Evolutionary conservation across 192 early-diverging fungal genomes (phyloP), one percentile per base, ranked within the genome.

Genomic region (Coemansia reversa): DNA sequence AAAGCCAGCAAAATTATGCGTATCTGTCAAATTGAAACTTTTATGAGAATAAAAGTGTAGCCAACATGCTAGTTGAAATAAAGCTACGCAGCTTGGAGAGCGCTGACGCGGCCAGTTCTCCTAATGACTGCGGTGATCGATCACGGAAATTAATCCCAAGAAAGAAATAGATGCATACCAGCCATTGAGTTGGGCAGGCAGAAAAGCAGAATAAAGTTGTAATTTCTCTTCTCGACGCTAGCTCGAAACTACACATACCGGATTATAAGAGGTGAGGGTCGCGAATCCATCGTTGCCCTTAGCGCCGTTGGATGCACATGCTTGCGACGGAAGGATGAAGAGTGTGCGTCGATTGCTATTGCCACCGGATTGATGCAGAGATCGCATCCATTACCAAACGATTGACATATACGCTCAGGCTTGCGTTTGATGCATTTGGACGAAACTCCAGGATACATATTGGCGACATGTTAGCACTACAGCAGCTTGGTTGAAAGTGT

Each of bases 181-280:
- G 39, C 14, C 12, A 45, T 45, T 45, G 39, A 45, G 39, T 0
- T 45, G 39, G 7, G 39, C 39, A 45, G 12, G 12, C 39, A 16
- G 39, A 45, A 45, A 12, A 9, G 16, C 12, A 16, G 39, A 16
- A 14, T 0, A 16, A 16, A 8, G 29, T 52, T 49, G 60, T 33
- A 49, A 62, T 51, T 62, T 51, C 52, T 51, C 52, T 62, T 62
- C 60, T 62, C 60, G 60, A 62, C 66, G 27, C 39, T 65, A 48
- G 70, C 58, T 72, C 58, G 59, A 59, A 59, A 49, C 63, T 54
- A 72, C 59, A 64, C 66, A 65, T 72, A 56, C 63, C 39, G 56
- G 60, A 58, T 51, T 67, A 33, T 58, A 67, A 73, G 65, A 73
- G 71, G 71, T 73, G 71, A 73, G 71, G 30, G 63, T 67, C 63